Evolutionary conservation across 768 basidiomycete genomes (phyloP).

Genomic region (Galerina marginata): DNA sequence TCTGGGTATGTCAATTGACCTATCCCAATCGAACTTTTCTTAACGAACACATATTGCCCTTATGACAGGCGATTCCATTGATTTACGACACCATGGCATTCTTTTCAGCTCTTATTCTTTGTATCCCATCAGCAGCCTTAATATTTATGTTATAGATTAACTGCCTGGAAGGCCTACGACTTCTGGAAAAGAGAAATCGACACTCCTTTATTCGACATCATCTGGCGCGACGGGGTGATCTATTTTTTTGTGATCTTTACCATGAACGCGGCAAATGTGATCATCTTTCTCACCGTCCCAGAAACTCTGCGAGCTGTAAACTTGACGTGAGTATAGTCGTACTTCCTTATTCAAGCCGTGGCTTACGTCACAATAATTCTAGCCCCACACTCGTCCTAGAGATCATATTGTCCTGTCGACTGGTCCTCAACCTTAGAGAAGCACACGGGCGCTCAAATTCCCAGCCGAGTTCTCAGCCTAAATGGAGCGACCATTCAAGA

Average conservation of each 20-base stretch:
- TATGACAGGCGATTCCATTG: constrained; percentile 16
- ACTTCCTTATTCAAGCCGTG: background rate
- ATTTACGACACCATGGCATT: constrained; percentile 26
- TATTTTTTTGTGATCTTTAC: constrained; percentile 33
- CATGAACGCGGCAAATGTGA: constrained; percentile 28
- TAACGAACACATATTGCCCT: background rate
- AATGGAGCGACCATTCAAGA: constrained; percentile 2
- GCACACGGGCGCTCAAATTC: constrained; percentile 8
- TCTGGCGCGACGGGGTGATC: constrained; percentile 26
- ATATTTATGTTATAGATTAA: constrained; percentile 7
- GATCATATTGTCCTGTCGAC: constrained; percentile 31
- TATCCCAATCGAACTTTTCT: background rate
- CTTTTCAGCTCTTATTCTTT: constrained; percentile 8
- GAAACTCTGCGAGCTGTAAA: constrained; percentile 23
- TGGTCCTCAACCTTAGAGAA: constrained; percentile 28
- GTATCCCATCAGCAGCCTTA: constrained; percentile 4
- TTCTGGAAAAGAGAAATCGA: constrained; percentile 13
- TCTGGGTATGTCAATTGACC: constrained; percentile 26
- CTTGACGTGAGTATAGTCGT: constrained; percentile 21
- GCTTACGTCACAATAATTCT: background rate
- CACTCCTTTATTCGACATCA: constrained; percentile 14
- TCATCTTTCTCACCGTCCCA: constrained; percentile 25
- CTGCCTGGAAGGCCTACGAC: constrained; percentile 18
- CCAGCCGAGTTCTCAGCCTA: background rate
- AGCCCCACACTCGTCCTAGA: constrained; percentile 29